These are phyloP conservation scores for Shiraia sp. DNA, from an alignment of 2,329 filamentous ascomycete genomes.

Conservation along the genomic window DNA sequence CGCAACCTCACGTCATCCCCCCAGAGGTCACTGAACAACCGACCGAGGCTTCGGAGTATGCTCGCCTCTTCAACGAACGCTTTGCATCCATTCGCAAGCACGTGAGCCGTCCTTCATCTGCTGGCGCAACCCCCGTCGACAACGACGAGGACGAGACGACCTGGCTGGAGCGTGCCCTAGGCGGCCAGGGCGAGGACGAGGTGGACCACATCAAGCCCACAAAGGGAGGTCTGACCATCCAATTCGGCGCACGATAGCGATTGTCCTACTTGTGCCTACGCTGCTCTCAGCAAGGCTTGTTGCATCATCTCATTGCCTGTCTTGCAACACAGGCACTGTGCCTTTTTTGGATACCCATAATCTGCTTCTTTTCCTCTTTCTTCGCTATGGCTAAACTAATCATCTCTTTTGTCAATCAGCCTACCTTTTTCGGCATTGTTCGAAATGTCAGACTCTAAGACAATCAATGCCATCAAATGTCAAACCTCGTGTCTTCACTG, in stretches of 20 bases:
- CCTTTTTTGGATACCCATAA: conserved; percentile 35
- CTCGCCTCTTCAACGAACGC: conserved; percentile 48
- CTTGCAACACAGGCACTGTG: conserved; percentile 15
- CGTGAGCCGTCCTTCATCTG: conserved; percentile 27
- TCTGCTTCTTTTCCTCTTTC: conserved; percentile 11
- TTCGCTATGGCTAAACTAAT: conserved; percentile 5
- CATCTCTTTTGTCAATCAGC: background rate
- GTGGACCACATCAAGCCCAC: conserved; percentile 22
- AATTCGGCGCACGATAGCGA: conserved; percentile 37
- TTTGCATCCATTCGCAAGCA: conserved; percentile 37
- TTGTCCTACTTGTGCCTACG: conserved; percentile 4
- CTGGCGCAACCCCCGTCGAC: conserved; percentile 11
- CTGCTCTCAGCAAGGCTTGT: conserved; percentile 12
- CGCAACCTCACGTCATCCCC: conserved; percentile 48
- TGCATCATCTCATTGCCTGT: conserved; percentile 30
- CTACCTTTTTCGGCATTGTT: background rate
- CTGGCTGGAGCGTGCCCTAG: conserved; percentile 39
- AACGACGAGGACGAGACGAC: conserved; percentile 40
- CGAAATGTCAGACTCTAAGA: too few species aligned
- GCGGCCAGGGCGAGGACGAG: conserved; percentile 23
- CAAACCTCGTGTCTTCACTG: too few species aligned
- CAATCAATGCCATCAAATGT: too few species aligned
- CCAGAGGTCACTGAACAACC: conserved; percentile 41
- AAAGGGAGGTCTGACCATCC: conserved; percentile 42
- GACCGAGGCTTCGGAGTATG: conserved; percentile 42